Base-by-base conservation (phyloP, 2,329 filamentous ascomycete genomes). In the Verticillium nonalfalfae region DNA sequence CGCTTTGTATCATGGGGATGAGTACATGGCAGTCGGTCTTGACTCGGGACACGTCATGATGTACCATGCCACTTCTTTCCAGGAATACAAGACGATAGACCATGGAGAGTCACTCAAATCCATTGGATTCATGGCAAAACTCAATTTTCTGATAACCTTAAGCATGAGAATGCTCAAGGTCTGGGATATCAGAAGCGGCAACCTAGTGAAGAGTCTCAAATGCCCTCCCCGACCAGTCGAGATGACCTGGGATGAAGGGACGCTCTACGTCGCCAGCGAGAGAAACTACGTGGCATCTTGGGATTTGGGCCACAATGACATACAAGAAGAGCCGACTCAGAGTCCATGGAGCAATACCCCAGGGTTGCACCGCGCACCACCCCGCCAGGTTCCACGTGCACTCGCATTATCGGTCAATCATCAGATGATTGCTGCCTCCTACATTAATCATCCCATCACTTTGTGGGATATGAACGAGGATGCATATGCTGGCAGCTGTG, bases 391-490 rank as follows among this genome's bases (percentile, higher is more conserved):
- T n/a, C 68, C 71, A 7, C 61, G 59, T 35, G 64, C 69, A 21
- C 61, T 72, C 26, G 60, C 72, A 15, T 63, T 75, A 50, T 71
- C 71, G 7, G 56, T 65, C 13, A 65, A 61, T 38, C 70, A 74
- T 50, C 60, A 67, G 40, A 71, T 75, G 67, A 61, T 76, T 31
- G 74, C 74, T 36, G 66, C 72, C 9, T 70, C 71, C 11, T 73
- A 75, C 59, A 67, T 62, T 18, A 65, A 70, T 52, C 62, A 67
- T 34, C 69, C 72, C 4, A 72, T 76, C 52, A 69, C 62, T 6
- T 62, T 76, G 14, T 77, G 72, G 73, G 71, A 76, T 55, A 63
- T 75, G n/a, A 65, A 68, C 52, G 69, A 70, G 55, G 66, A 73
- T 38, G 60, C 61, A 6, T 72, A 68, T 60, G 66, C 65, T 56